phyloP scores from a whole-genome alignment of 805 yeast species.

The Vanderwaltozyma polyspora region DNA sequence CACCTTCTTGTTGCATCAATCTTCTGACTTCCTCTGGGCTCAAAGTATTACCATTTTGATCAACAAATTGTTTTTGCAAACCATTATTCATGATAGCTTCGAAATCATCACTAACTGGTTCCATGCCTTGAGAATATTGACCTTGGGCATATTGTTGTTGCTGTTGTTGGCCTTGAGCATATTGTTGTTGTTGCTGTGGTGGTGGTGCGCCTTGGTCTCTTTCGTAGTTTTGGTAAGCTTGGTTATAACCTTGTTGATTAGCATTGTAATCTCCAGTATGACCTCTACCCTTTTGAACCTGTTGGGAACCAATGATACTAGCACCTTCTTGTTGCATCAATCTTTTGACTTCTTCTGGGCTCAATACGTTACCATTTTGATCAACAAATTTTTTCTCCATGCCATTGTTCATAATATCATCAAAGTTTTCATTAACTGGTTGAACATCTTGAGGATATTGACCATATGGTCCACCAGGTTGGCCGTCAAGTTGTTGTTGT shows the following conservation, averaged over 20 bases:
- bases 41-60: slow-evolving; percentile 4
- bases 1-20: slow-evolving; percentile 2
- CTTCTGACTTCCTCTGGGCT: slow-evolving; percentile 2
- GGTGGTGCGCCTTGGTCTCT: too few relatives aligned
- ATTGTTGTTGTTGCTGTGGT: slow-evolving; percentile 1
- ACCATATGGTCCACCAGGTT: too few relatives aligned
- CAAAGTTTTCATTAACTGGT: not conserved
- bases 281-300: not conserved
- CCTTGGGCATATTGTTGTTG: too few relatives aligned
- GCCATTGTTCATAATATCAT: not conserved
- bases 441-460: not conserved
- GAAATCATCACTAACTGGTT: not conserved
- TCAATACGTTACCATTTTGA: slow-evolving; percentile 1
- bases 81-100: slow-evolving; percentile 1
- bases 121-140: too few relatives aligned
- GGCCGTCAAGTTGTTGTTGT: not conserved
- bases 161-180: not conserved
- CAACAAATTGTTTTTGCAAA: slow-evolving; percentile 2
- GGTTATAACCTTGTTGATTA: not conserved
- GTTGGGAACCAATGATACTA: not conserved
- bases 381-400: not conserved
- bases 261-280: not conserved
- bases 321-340: not conserved
- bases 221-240: too few relatives aligned
- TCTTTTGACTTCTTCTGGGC: not conserved